Percentiles rank a stretch among this genome's conserved stretches.
Conservation (phyloP, 768 basidiomycete genomes). For the Heimioporus sp. region DNA sequence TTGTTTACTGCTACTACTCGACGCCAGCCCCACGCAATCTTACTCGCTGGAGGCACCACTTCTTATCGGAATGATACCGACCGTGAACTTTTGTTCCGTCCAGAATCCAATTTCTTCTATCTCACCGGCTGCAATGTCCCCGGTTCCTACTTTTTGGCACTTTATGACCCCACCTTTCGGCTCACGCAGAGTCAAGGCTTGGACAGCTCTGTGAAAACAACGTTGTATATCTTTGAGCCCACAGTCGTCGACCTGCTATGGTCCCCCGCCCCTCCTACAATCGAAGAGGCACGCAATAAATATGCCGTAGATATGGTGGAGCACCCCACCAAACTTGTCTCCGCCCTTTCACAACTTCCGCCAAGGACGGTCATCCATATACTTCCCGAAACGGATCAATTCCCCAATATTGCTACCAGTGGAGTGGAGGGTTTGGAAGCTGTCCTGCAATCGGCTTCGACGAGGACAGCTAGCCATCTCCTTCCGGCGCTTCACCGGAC, state of each 20-base stretch:
- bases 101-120: constrained; percentile 89
- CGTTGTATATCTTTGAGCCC: constrained; percentile 78
- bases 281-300: constrained; percentile 50
- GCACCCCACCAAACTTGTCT: constrained; percentile 46
- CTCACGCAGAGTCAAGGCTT: constrained; percentile 36
- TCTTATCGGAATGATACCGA: constrained; percentile 81
- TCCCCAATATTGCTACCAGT: constrained; percentile 12
- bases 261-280: constrained; percentile 79
- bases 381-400: constrained; percentile 42
- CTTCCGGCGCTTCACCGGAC: constrained; percentile 77
- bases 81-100: constrained; percentile 69
- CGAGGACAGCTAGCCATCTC: constrained; percentile 45
- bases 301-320: constrained; percentile 62
- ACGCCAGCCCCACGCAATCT: constrained; percentile 61
- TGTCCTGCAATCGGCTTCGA: not conserved
- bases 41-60: constrained; percentile 64
- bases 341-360: constrained; percentile 43
- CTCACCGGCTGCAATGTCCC: constrained; percentile 80
- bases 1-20: not conserved
- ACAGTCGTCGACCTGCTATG: constrained; percentile 80
- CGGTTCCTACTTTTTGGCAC: constrained; percentile 61
- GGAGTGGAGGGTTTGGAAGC: constrained; percentile 7
- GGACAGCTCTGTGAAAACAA: constrained; percentile 38
- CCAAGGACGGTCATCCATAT: constrained; percentile 65
- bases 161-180: constrained; percentile 42